These are phyloP conservation scores for Talaromyces marneffei DNA, from an alignment of 2,329 filamentous ascomycete genomes.

Conservation along the genomic window DNA sequence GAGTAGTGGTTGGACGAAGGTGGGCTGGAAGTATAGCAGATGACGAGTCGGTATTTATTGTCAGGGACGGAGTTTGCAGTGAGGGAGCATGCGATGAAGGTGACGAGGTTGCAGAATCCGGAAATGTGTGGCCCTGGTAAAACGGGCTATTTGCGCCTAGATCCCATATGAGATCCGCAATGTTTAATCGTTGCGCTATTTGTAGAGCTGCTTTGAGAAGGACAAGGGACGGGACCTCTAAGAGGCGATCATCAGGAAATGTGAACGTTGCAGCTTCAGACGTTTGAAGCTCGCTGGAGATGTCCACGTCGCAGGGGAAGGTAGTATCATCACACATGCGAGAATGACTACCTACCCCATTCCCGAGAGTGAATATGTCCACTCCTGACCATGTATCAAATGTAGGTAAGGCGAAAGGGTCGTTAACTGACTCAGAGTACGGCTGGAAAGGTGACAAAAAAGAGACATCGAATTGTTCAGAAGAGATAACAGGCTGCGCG, in stretches of 20 bases:
- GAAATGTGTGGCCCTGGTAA: conserved; percentile 15
- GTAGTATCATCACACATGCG: background rate
- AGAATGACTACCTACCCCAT: background rate
- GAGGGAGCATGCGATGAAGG: conserved; percentile 15
- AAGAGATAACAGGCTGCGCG: background rate
- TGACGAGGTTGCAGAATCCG: background rate
- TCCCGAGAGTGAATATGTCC: background rate
- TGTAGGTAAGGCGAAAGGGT: background rate
- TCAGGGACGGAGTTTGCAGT: conserved; percentile 12
- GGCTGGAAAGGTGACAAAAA: background rate
- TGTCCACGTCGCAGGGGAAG: background rate
- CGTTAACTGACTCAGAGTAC: background rate
- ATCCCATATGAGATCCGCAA: conserved; percentile 42
- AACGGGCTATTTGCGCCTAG: conserved; percentile 47
- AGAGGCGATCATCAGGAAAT: background rate
- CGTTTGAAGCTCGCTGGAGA: background rate
- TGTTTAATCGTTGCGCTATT: conserved; percentile 46
- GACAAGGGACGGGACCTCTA: background rate
- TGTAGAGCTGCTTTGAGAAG: conserved; percentile 45
- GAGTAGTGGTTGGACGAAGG: conserved; percentile 49
- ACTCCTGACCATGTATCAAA: background rate
- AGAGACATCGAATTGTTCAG: background rate
- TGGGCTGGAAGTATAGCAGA: conserved; percentile 40
- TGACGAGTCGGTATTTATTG: conserved; percentile 23
- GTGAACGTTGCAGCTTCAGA: background rate